Evolutionary conservation across 2,329 filamentous ascomycete species (phyloP).

Genomic region (Colletotrichum sublineola): DNA sequence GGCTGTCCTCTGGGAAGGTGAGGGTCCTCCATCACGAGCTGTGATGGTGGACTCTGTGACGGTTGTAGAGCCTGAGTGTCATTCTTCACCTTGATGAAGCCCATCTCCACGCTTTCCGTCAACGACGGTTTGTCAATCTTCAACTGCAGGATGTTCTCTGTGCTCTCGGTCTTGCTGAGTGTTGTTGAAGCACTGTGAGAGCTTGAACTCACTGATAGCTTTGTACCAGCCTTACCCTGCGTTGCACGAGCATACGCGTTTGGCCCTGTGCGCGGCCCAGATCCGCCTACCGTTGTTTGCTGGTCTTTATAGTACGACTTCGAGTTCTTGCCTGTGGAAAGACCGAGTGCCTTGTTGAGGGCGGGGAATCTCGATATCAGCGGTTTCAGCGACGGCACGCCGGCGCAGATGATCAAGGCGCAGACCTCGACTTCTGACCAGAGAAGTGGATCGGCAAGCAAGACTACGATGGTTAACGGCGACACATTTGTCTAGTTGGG

Average conservation of each 20-base stretch:
- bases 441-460: constrained; percentile 47
- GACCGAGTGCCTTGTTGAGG: constrained; percentile 48
- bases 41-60: constrained; percentile 1
- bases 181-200: constrained; percentile 19
- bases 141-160: constrained; percentile 35
- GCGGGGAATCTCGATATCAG: constrained; percentile 48
- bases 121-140: constrained; percentile 31
- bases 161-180: constrained; percentile 28
- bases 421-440: constrained; percentile 51
- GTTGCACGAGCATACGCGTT: constrained; percentile 33
- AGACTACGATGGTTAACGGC: constrained; percentile 40
- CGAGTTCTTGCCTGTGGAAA: constrained; percentile 44
- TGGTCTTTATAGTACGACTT: constrained; percentile 36
- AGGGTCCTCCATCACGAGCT: constrained; percentile 33
- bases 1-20: constrained; percentile 35
- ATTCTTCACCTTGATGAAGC: constrained; percentile 35
- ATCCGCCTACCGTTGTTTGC: constrained; percentile 33
- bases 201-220: constrained; percentile 33
- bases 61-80: constrained; percentile 9
- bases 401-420: constrained; percentile 51
- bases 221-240: constrained; percentile 11
- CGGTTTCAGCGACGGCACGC: constrained; percentile 50
- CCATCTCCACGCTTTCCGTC: constrained; percentile 38
- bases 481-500: background rate
- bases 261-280: constrained; percentile 23